Conservation (phyloP, 106 monocot genomes). For the Xerophyta viscosa region DNA sequence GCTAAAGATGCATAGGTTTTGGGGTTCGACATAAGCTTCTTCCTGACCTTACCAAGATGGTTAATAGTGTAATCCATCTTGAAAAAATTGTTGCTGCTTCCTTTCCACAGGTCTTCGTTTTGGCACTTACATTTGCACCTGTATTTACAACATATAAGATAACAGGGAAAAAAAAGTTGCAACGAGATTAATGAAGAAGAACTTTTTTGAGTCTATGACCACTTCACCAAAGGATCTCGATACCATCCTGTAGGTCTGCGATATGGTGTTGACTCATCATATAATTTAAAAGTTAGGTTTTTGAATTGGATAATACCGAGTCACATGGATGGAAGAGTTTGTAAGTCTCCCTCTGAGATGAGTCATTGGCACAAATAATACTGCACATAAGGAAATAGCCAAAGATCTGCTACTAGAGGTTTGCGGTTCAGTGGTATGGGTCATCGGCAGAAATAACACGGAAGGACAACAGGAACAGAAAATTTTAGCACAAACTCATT, state of each 20-base stretch:
- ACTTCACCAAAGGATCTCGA: too few relatives aligned
- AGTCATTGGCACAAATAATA: conserved; percentile 32
- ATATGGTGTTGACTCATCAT: too few relatives aligned
- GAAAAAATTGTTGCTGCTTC: conserved; percentile 4
- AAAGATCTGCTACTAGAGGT: conserved; percentile 51
- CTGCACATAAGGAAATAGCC: conserved; percentile 31
- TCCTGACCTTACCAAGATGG: conserved; percentile 31
- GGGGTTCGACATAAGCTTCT: conserved; percentile 61
- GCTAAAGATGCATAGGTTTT: conserved; percentile 56
- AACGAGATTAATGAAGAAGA: too few relatives aligned
- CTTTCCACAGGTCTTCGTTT: conserved; percentile 11
- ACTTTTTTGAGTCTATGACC: too few relatives aligned
- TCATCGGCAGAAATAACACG: conserved; percentile 60
- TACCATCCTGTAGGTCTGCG: too few relatives aligned
- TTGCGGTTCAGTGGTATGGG: conserved; percentile 56
- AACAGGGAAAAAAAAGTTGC: too few relatives aligned
- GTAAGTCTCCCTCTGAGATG: conserved; percentile 63
- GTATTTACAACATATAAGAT: conserved; percentile 26
- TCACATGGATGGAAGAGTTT: conserved; percentile 65
- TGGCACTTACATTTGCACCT: conserved; percentile 12
- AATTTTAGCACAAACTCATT: conserved; percentile 79
- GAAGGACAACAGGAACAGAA: conserved; percentile 64
- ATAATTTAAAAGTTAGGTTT: too few relatives aligned
- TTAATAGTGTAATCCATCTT: conserved; percentile 7
- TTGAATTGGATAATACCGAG: too few relatives aligned